phyloP scores from a whole-genome alignment of 352 stramenopile species.

The Phytophthora pisi region DNA sequence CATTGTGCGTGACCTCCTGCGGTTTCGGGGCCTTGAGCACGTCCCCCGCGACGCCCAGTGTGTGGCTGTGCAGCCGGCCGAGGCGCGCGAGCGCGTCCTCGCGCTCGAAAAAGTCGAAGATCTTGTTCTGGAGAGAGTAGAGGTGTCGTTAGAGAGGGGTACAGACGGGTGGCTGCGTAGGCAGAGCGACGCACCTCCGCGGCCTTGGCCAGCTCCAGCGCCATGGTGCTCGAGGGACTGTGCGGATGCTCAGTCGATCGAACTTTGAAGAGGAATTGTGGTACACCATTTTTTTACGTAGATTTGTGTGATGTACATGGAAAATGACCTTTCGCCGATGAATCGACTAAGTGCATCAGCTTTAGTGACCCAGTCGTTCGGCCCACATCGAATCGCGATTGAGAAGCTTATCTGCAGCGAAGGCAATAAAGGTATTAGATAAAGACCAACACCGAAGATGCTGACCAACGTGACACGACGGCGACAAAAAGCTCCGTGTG shows the following conservation, averaged over 20 bases:
- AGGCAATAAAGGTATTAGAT: no score
- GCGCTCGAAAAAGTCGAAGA: conserved; percentile 62
- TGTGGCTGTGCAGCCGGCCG: conserved; percentile 49
- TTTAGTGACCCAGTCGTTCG: no score
- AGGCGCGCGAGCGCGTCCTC: conserved; percentile 62
- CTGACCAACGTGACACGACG: no score
- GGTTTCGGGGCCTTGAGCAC: conserved; percentile 37
- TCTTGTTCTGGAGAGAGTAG: conserved; percentile 42
- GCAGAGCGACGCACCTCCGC: conserved; percentile 57
- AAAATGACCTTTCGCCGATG: background rate
- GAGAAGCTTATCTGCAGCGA: no score
- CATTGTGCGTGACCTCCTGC: conserved; percentile 57
- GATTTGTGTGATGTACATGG: background rate
- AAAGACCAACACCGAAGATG: no score
- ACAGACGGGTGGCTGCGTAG: background rate
- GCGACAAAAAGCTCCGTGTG: no score
- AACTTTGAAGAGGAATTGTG: conserved; percentile 10
- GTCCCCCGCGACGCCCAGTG: conserved; percentile 38
- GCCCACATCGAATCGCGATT: background rate
- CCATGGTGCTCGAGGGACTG: conserved; percentile 38
- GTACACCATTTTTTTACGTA: conserved; percentile 9
- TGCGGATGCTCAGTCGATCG: background rate
- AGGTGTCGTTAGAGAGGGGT: conserved; percentile 14
- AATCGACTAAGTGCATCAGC: no score
- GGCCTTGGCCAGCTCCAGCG: conserved; percentile 58